Percentiles rank a stretch among this genome's conserved stretches.
Conservation (phyloP, 805 yeast species). For the Ogataea pini region DNA sequence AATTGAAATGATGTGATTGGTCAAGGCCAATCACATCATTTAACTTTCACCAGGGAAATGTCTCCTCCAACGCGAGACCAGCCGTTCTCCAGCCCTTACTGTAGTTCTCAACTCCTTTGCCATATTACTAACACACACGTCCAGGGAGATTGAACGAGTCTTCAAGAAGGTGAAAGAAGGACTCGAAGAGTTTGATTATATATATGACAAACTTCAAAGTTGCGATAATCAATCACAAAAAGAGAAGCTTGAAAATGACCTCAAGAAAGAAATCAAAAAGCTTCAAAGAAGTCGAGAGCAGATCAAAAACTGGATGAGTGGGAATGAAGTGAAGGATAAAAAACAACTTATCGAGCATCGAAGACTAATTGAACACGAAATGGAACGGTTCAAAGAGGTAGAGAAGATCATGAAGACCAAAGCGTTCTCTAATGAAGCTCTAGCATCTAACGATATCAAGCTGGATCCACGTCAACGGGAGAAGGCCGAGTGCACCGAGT, state of each 20-base stretch:
- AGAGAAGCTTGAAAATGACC: constrained; percentile 88
- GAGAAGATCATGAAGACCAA: constrained; percentile 92
- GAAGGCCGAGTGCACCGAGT: constrained; percentile 69
- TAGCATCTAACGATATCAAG: constrained; percentile 56
- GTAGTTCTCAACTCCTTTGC: too few species aligned
- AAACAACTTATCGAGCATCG: constrained; percentile 78
- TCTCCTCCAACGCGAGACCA: too few species aligned
- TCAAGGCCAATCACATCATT: too few species aligned
- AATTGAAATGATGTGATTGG: too few species aligned
- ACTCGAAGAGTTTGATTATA: constrained; percentile 76
- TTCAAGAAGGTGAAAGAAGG: constrained; percentile 93
- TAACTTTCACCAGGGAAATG: too few species aligned
- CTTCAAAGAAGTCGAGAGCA: constrained; percentile 92
- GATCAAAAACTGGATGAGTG: constrained; percentile 91
- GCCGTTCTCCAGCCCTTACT: too few species aligned
- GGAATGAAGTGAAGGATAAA: constrained; percentile 89
- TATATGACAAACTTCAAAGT: constrained; percentile 79
- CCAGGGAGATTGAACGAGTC: constrained; percentile 84
- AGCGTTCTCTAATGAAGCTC: constrained; percentile 91
- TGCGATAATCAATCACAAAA: constrained; percentile 86
- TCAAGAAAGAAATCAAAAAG: constrained; percentile 93
- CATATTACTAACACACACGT: constrained; percentile 3
- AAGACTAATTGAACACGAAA: constrained; percentile 67
- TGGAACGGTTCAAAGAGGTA: constrained; percentile 94
- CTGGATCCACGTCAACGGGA: constrained; percentile 81